Conservation (phyloP, 1,139 yeast species). For the Candida tetrigidarum region DNA sequence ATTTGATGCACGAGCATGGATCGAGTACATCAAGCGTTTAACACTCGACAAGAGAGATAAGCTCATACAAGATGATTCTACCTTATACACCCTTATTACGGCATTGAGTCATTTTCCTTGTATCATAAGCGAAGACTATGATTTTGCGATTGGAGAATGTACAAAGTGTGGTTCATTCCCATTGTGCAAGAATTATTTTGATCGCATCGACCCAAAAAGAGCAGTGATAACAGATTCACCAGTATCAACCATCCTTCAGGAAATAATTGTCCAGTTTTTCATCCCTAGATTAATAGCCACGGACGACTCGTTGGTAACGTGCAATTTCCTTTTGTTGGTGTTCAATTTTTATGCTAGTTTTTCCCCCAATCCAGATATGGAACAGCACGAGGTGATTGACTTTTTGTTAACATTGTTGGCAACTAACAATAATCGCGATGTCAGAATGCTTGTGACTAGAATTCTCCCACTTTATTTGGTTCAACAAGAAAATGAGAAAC, state of each 20-base stretch:
- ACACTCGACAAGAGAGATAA: constrained; percentile 10
- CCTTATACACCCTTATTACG: constrained; percentile 35
- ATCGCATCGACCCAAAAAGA: constrained; percentile 25
- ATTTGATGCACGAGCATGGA: constrained; percentile 26
- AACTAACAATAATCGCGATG: constrained; percentile 48
- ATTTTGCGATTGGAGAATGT: constrained; percentile 38
- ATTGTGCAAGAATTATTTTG: constrained; percentile 26
- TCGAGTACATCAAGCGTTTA: constrained; percentile 21
- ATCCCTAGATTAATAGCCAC: constrained; percentile 6
- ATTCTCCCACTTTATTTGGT: constrained; percentile 50
- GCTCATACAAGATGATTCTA: constrained; percentile 15
- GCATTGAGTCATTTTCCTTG: constrained; percentile 52
- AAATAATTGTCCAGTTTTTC: constrained; percentile 25
- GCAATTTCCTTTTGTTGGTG: constrained; percentile 49
- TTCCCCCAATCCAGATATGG: constrained; percentile 19
- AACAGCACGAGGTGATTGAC: constrained; percentile 25
- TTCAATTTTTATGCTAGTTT: constrained; percentile 53
- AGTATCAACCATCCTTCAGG: constrained; percentile 25
- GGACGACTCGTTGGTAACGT: constrained; percentile 31
- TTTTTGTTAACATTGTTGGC: constrained; percentile 27
- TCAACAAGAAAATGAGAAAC: constrained; percentile 31
- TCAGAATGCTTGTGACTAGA: constrained; percentile 53
- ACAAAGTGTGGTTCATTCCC: constrained; percentile 40
- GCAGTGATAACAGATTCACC: constrained; percentile 25
- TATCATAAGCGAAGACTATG: constrained; percentile 34